Evolutionary conservation across 352 stramenopile species (phyloP), one percentile per base, ranked within the genome.

Genomic region (Lagenidium giganteum): DNA sequence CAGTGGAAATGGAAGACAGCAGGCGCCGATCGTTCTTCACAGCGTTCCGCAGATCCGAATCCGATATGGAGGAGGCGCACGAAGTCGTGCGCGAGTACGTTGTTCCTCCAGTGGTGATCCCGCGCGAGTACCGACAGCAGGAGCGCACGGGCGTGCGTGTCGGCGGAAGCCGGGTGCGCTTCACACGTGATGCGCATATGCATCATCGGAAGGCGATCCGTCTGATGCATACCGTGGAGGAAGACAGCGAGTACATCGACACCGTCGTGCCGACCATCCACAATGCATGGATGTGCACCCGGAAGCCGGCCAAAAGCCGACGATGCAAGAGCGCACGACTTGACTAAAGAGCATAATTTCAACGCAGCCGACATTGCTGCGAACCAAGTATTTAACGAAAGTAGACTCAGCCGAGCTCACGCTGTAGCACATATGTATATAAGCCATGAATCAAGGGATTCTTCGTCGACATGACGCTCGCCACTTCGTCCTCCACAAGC

Each of bases 41-140:
- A 8, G 22, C 46, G n/a, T n/a, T n/a, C n/a, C 22, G 40, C 49
- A 28, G 23, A 50, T 13, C 48, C 48, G 32, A 38, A 38, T 18
- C 39, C 38, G 12, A 20, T 25, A 8, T 36, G 35, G 2, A 21
- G 35, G 11, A 43, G 51, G 8, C 51, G 54, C 39, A 54, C 51
- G 21, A 48, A 50, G 21, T 49, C 51, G 1, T 47, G 44, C 32
- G 28, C 38, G 37, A 61, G 46, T 42, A 12, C 8, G 57, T 67
- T 22, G 42, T 59, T 16, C 51, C 56, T 13, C 56, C 56, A 13
- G 56, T 66, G 25, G 23, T 43, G n/a, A 61, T 66, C 41, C 56
- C 56, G 3, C n/a, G 22, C 21, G 45, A 43, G 33, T 66, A 66
- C 22, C 53, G 53, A 7, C 40, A 47, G 22, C 35, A 54, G 33